phyloP scores from a whole-genome alignment of 2,329 filamentous ascomycete species.

The Aspergillus costaricaensis region DNA sequence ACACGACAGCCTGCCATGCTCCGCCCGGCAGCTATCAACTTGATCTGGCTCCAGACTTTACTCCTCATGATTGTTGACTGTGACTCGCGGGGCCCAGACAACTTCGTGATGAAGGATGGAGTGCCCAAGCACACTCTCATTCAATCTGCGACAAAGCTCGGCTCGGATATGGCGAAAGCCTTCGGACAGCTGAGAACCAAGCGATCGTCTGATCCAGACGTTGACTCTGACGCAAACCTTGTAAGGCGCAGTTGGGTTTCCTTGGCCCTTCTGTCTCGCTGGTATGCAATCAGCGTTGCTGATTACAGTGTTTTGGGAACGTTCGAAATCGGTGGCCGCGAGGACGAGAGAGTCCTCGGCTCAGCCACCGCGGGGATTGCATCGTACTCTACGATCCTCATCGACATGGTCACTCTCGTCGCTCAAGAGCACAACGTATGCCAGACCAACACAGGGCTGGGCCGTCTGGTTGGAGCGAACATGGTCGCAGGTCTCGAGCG shows the following conservation, averaged over 20 bases:
- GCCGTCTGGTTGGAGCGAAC: constrained; percentile 40
- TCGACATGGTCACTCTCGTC: constrained; percentile 39
- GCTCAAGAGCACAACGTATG: constrained; percentile 37
- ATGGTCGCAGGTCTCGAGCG: constrained; percentile 41
- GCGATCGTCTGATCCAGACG: constrained; percentile 35
- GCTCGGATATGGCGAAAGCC: constrained; percentile 41
- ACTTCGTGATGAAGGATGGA: constrained; percentile 44
- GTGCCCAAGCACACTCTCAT: constrained; percentile 43
- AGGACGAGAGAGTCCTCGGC: constrained; percentile 43
- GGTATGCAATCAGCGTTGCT: constrained; percentile 46
- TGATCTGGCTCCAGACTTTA: constrained; percentile 46
- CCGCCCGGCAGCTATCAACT: constrained; percentile 38
- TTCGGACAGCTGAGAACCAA: constrained; percentile 43
- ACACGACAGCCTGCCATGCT: constrained; percentile 40
- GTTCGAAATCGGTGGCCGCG: constrained; percentile 41
- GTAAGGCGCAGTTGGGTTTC: constrained; percentile 45
- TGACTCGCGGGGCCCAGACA: constrained; percentile 45
- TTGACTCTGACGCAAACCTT: constrained; percentile 45
- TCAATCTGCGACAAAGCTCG: constrained; percentile 42
- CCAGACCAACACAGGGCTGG: constrained; percentile 38
- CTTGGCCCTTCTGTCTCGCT: constrained; percentile 42
- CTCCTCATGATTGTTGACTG: constrained; percentile 47
- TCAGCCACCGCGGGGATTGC: constrained; percentile 39
- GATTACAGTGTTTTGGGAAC: constrained; percentile 41
- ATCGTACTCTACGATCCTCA: constrained; percentile 41